Percentiles rank a stretch among this genome's conserved stretches.
Evolutionary conservation across 2,329 filamentous ascomycete genomes (phyloP).

Genomic region (Colletotrichum graminicola): DNA sequence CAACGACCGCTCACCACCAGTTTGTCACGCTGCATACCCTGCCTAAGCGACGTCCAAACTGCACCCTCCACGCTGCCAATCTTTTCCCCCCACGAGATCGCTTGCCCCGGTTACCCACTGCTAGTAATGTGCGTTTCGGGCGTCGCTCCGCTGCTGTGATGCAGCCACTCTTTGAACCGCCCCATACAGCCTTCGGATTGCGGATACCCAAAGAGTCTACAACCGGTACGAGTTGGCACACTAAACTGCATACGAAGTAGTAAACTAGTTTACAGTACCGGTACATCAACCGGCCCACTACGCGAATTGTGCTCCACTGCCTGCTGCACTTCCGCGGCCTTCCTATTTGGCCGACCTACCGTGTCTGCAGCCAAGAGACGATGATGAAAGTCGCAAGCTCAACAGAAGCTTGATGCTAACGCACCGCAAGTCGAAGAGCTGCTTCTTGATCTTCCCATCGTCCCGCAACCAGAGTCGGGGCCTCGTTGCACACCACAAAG

Average conservation of each 20-base stretch:
- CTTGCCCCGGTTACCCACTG: slow-evolving; percentile 11
- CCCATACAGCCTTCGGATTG: background rate
- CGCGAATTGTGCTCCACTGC: background rate
- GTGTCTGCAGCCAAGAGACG: background rate
- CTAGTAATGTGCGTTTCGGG: background rate
- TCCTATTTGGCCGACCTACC: slow-evolving; percentile 13
- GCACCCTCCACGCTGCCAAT: slow-evolving; percentile 28
- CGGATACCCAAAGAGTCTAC: background rate
- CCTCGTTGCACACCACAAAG: background rate
- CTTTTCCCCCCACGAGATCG: slow-evolving; percentile 9
- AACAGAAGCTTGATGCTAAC: slow-evolving; percentile 1
- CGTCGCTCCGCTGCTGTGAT: background rate
- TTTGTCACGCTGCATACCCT: slow-evolving; percentile 35
- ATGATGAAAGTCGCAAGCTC: background rate
- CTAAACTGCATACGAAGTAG: too few species aligned
- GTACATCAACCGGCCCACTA: too few species aligned
- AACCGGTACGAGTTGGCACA: too few species aligned
- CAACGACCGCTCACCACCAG: slow-evolving; percentile 35
- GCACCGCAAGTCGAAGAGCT: background rate
- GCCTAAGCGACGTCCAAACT: background rate
- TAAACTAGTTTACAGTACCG: too few species aligned
- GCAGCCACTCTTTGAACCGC: background rate
- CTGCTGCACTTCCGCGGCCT: slow-evolving; percentile 1
- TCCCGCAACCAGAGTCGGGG: background rate
- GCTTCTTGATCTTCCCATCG: background rate